Base-by-base conservation (phyloP, 495 filamentous ascomycete species). In the Penicillium riverlandense region DNA sequence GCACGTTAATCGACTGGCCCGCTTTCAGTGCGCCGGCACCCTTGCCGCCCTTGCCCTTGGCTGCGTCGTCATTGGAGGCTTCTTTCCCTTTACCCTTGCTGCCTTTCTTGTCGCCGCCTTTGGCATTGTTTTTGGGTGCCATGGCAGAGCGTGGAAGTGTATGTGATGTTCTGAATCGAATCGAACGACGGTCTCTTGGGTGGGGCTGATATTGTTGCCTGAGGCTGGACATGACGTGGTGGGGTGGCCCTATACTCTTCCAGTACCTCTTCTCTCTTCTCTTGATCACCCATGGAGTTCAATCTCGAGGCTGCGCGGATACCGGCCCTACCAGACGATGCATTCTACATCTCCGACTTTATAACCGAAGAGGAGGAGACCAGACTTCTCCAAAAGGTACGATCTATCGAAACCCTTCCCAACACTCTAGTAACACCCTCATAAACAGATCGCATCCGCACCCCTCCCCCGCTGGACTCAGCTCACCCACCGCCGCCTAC, bases 271-370 rank as follows among this genome's bases (percentile, higher is more conserved):
- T 29, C n/a, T 12, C n/a, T 34, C 32, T 34, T 34, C 4, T 8
- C 32, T 34, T 34, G 9, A 9, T 9, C 7, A 34, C 7, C n/a
- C 34, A 59, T 53, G 50, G 43, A 16, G 31, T 38, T 33, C 10
- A 37, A 55, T 51, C 53, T 70, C 7, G 57, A 81, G 47, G 58
- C 69, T 12, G 70, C 60, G 43, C 73, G 69, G 52, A 81, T 92
- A 41, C 48, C 67, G 1, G 52, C 55, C 11, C 70, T 91, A 11
- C 87, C 87, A 1, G 58, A 75, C 1, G 69, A 77, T 36, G 82
- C 85, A 45, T 95, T 85, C 67, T 97, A 96, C 65, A 86, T 97
- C 38, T 71, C 90, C 3, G 76, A 90, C 58, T 96, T 98, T 67
- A 85, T 98, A 51, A 80, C 77, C 10, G 63, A 71, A 38, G 77